Conservation (phyloP, 495 filamentous ascomycete genomes). For the Parachaetomium inaequale region DNA sequence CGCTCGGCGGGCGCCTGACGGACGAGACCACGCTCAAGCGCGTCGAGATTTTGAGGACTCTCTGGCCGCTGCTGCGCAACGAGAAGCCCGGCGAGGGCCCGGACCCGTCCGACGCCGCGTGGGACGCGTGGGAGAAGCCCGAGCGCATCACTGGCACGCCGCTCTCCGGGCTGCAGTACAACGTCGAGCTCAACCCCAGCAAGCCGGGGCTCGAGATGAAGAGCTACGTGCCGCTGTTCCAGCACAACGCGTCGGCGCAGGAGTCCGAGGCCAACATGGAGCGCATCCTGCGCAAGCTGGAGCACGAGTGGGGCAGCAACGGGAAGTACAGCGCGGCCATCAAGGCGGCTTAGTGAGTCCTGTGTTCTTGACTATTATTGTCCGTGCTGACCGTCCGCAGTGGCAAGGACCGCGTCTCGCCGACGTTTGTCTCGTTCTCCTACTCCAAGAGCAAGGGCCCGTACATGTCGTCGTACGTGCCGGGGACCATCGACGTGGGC, state of each 20-base stretch:
- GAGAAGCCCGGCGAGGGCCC: constrained; percentile 9
- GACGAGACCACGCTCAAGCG: constrained; percentile 12
- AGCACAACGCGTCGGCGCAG: neutral
- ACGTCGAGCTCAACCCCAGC: constrained; percentile 8
- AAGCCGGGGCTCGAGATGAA: constrained; percentile 9
- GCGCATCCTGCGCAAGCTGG: neutral
- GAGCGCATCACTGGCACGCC: constrained; percentile 1
- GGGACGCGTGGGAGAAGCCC: constrained; percentile 9
- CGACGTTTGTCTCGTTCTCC: constrained; percentile 10
- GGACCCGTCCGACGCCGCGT: neutral
- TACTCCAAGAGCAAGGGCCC: constrained; percentile 11
- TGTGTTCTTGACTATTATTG: neutral
- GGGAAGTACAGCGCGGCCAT: constrained; percentile 5
- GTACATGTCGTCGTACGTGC: constrained; percentile 7
- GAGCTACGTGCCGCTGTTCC: constrained; percentile 13
- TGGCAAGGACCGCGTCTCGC: constrained; percentile 1
- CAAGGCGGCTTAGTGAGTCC: neutral
- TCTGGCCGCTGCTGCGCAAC: constrained; percentile 9
- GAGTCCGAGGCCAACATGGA: constrained; percentile 8
- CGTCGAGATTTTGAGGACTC: constrained; percentile 1
- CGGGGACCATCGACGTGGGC: neutral
- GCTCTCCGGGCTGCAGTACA: constrained; percentile 7
- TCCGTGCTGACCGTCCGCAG: neutral
- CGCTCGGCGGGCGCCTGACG: constrained; percentile 6
- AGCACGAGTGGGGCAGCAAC: constrained; percentile 5